phyloP scores from a whole-genome alignment of 768 basidiomycete genomes.

The Trametes cingulata region DNA sequence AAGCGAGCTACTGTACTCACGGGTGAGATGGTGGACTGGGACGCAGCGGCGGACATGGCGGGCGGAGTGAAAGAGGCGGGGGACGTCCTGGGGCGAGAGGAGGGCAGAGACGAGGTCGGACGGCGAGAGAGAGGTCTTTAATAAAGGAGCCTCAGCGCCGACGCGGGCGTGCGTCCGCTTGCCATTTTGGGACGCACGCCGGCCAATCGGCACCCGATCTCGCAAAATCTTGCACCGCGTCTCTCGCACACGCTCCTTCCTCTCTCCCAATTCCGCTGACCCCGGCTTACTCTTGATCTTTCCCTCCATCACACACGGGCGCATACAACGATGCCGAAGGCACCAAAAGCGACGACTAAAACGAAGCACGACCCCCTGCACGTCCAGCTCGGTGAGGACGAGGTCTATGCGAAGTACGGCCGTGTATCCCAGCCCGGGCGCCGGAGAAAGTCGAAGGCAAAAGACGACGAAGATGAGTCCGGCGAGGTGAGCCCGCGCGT shows the following conservation, averaged over 20 bases:
- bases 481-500: slow-evolving; percentile 46
- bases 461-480: slow-evolving; percentile 52
- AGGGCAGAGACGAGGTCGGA: neutral
- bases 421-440: slow-evolving; percentile 74
- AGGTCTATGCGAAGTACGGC: slow-evolving; percentile 74
- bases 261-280: slow-evolving; percentile 2
- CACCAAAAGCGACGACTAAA: slow-evolving; percentile 52
- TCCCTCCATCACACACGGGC: slow-evolving; percentile 1
- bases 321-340: slow-evolving; percentile 60
- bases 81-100: neutral
- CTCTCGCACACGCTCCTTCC: neutral
- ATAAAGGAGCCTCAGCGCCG: neutral
- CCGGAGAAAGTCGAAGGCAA: slow-evolving; percentile 61
- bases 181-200: neutral
- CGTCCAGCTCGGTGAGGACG: slow-evolving; percentile 81
- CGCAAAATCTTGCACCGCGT: slow-evolving; percentile 12
- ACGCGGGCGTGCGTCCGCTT: neutral
- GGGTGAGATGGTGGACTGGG: slow-evolving; percentile 13
- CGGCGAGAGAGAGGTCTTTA: neutral
- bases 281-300: slow-evolving; percentile 9
- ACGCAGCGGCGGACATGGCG: slow-evolving; percentile 15
- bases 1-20: neutral
- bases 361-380: slow-evolving; percentile 85
- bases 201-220: slow-evolving; percentile 11
- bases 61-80: neutral